Evolutionary conservation across 345 rosid species (phyloP).

Genomic region (Populus alba): DNA sequence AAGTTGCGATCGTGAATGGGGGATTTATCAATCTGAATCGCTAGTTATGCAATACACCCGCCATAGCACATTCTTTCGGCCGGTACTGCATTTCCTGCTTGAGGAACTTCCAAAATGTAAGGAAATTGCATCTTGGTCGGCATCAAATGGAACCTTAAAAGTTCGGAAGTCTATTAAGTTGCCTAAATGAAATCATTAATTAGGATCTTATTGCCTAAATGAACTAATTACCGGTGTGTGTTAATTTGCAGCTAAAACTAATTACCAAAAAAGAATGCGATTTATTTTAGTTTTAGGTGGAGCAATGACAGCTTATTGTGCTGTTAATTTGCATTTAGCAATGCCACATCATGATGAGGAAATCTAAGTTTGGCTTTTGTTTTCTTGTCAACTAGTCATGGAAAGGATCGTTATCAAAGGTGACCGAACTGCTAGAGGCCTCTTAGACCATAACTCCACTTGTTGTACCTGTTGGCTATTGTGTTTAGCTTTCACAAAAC

Average conservation of each 20-base stretch:
- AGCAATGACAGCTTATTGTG: not conserved
- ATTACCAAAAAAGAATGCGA: not conserved
- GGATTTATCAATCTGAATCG: not conserved
- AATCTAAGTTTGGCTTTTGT: slow-evolving; percentile 28
- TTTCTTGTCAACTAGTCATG: slow-evolving; percentile 32
- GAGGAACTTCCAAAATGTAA: not conserved
- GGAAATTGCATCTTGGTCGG: not conserved
- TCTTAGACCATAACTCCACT: slow-evolving; percentile 10
- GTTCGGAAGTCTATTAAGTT: not conserved
- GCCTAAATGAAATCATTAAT: not conserved
- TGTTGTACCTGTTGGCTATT: slow-evolving; percentile 9
- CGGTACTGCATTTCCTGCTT: not conserved
- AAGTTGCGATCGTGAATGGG: not conserved
- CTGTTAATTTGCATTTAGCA: not conserved
- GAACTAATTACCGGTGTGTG: not conserved
- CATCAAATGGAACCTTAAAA: no score
- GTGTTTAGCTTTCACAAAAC: slow-evolving; percentile 12
- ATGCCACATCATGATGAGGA: slow-evolving; percentile 27
- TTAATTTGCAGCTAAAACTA: not conserved
- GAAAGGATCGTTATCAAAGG: slow-evolving; percentile 23
- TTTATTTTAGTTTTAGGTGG: not conserved
- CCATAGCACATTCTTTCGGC: not conserved
- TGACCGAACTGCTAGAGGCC: not conserved
- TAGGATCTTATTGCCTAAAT: not conserved
- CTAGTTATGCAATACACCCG: not conserved